A percentile compares a stretch with the other conserved stretches of the same genome.
Evolutionary conservation across 1,284 basidiomycete species (phyloP).

Genomic region (Ceratobasidium sp.): DNA sequence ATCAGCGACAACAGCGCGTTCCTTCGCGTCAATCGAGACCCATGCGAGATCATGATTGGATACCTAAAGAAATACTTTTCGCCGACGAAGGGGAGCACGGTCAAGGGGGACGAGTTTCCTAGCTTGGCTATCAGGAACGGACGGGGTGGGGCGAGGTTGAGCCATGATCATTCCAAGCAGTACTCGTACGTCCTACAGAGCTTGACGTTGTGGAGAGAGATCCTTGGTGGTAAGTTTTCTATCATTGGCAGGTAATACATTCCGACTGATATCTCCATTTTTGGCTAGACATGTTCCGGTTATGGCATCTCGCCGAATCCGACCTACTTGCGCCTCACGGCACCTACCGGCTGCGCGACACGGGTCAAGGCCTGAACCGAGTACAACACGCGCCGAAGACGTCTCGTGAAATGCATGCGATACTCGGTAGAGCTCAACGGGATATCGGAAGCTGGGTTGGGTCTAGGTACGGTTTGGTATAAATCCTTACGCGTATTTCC

Average conservation of each 20-base stretch:
- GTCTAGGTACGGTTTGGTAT: constrained; percentile 58
- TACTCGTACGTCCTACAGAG: constrained; percentile 86
- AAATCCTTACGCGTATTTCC: no score
- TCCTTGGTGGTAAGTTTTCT: constrained; percentile 73
- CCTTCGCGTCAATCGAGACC: constrained; percentile 83
- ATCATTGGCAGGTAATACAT: not conserved
- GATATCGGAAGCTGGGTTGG: constrained; percentile 86
- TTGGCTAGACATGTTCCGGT: constrained; percentile 80
- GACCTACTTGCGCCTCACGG: constrained; percentile 81
- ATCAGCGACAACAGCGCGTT: constrained; percentile 90
- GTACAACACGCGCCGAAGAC: constrained; percentile 87
- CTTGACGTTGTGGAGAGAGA: constrained; percentile 85
- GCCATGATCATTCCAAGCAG: constrained; percentile 85
- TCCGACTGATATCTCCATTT: not conserved
- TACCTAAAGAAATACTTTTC: constrained; percentile 83
- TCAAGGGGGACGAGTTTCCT: constrained; percentile 22
- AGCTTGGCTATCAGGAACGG: constrained; percentile 76
- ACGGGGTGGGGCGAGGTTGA: constrained; percentile 79
- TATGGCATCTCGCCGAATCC: constrained; percentile 83
- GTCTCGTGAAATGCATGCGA: constrained; percentile 85
- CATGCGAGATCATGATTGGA: constrained; percentile 82
- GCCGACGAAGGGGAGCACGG: constrained; percentile 72
- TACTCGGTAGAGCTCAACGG: constrained; percentile 81
- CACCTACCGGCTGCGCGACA: constrained; percentile 82
- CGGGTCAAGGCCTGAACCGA: constrained; percentile 85